phyloP scores from a whole-genome alignment of 106 monocot genomes.

The Hemerocallis citrina region DNA sequence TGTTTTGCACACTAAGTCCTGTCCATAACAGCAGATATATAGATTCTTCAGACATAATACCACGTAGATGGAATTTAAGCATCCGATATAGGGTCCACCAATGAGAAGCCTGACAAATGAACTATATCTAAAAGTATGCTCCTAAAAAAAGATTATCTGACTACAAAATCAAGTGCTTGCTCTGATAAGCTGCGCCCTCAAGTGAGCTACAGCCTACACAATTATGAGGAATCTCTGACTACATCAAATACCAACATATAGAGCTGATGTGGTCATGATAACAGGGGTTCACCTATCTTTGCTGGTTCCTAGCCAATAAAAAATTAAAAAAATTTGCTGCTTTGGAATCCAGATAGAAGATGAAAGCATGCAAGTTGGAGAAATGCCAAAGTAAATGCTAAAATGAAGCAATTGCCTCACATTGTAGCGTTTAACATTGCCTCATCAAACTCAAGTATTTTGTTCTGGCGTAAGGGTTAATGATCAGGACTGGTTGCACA shows the following conservation, averaged over 20 bases:
- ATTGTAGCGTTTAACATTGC: too few relatives aligned
- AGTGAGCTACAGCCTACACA: neutral
- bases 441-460: too few relatives aligned
- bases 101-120: neutral
- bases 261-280: neutral
- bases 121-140: neutral
- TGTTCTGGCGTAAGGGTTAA: too few relatives aligned
- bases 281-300: too few relatives aligned
- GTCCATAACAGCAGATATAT: slow-evolving; percentile 7
- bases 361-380: too few relatives aligned
- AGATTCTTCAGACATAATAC: neutral
- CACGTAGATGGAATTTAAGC: neutral
- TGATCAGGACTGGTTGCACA: too few relatives aligned
- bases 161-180: neutral
- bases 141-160: neutral
- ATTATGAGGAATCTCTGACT: too few relatives aligned
- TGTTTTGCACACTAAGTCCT: slow-evolving; percentile 97
- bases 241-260: neutral
- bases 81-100: neutral
- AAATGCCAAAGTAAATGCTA: too few relatives aligned
- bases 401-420: neutral
- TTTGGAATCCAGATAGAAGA: too few relatives aligned
- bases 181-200: neutral
- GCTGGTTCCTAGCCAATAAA: too few relatives aligned
- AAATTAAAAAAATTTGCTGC: too few relatives aligned